phyloP scores from a whole-genome alignment of 192 early-diverging fungal genomes.

The Rhizoclosmatium globosum region DNA sequence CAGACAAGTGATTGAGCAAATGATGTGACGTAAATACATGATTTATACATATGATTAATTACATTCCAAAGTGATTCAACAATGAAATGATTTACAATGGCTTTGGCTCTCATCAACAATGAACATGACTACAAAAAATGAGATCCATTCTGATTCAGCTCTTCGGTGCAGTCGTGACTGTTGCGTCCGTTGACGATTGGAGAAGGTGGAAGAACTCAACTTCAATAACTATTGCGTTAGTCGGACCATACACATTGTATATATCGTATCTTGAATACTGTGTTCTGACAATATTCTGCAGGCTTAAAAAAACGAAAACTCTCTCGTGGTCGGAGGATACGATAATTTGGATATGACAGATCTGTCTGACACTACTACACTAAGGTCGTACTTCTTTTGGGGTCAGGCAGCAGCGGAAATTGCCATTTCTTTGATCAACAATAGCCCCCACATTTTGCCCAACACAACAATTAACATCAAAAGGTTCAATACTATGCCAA shows the following conservation, averaged over 20 bases:
- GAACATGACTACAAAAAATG: too few species aligned
- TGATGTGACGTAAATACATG: too few species aligned
- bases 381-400: background rate
- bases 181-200: too few species aligned
- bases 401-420: background rate
- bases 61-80: too few species aligned
- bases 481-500: background rate
- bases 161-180: too few species aligned
- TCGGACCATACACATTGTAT: background rate
- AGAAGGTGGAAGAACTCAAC: background rate
- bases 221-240: background rate
- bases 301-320: background rate
- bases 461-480: background rate
- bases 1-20: too few species aligned
- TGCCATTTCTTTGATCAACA: background rate
- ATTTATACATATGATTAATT: too few species aligned
- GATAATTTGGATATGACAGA: background rate
- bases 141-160: too few species aligned
- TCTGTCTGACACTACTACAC: background rate
- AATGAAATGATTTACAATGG: too few species aligned
- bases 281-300: background rate
- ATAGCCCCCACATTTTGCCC: background rate
- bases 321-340: constrained; percentile 4
- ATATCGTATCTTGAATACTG: background rate
- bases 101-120: too few species aligned